Evolutionary conservation across 495 filamentous ascomycete genomes (phyloP).

Genomic region (Penicillium simplicissimum): DNA sequence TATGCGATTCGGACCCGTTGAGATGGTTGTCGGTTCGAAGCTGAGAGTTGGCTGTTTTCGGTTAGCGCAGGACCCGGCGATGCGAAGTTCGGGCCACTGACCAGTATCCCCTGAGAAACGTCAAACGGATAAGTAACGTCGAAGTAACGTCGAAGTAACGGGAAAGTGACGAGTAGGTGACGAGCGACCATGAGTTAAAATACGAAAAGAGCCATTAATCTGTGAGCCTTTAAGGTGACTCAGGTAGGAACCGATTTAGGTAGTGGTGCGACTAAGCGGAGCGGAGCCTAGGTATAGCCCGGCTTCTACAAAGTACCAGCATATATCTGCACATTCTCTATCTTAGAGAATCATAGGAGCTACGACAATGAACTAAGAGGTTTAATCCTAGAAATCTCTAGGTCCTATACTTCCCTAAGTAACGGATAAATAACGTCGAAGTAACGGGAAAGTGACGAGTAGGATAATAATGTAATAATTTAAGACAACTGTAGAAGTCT

Average conservation of each 20-base stretch:
- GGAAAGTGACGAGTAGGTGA: background rate
- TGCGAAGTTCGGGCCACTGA: constrained; percentile 8
- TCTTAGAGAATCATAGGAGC: background rate
- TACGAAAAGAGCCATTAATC: no score
- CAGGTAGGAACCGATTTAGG: background rate
- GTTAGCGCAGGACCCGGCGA: constrained; percentile 38
- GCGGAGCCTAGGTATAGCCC: background rate
- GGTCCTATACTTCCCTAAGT: no score
- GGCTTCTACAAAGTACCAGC: background rate
- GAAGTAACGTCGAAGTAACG: background rate
- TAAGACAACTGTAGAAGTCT: no score
- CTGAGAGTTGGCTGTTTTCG: constrained; percentile 47
- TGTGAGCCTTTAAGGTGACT: background rate
- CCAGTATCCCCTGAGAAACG: background rate
- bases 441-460: background rate
- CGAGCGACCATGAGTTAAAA: background rate
- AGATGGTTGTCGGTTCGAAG: constrained; percentile 40
- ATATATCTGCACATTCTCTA: background rate
- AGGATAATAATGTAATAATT: no score
- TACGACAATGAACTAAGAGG: background rate
- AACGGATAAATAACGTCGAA: no score
- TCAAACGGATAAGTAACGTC: no score
- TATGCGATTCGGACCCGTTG: constrained; percentile 22
- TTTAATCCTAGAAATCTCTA: no score
- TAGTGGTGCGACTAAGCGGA: background rate